Evolutionary conservation across 306 rosid species (phyloP).

Genomic region (Quercus bicolor): DNA sequence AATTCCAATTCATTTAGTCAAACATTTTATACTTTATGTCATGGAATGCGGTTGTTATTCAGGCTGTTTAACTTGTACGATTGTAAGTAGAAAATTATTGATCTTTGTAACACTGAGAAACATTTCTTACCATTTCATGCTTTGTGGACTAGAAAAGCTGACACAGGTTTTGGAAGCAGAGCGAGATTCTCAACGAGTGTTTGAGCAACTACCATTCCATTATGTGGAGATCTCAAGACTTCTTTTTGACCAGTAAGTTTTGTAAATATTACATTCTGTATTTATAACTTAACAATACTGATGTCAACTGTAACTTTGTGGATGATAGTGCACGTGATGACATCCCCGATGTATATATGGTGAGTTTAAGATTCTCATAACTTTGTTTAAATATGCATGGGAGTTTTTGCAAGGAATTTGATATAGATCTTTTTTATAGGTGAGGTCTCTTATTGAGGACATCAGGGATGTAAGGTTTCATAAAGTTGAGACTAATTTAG

Average conservation of each 20-base stretch:
- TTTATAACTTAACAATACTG: slow-evolving; percentile 4
- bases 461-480: slow-evolving; percentile 89
- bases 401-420: slow-evolving; percentile 13
- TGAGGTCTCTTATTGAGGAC: slow-evolving; percentile 90
- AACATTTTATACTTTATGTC: too few species aligned
- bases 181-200: slow-evolving; percentile 81
- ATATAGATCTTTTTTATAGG: slow-evolving; percentile 39
- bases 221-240: slow-evolving; percentile 87
- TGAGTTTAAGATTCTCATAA: slow-evolving; percentile 42
- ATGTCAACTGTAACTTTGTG: slow-evolving; percentile 19
- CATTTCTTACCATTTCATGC: slow-evolving; percentile 15
- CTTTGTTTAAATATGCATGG: slow-evolving; percentile 10
- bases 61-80: too few species aligned
- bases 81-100: background rate
- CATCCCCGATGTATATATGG: slow-evolving; percentile 74
- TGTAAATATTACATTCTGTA: slow-evolving; percentile 12
- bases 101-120: background rate
- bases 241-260: slow-evolving; percentile 72
- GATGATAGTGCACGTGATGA: slow-evolving; percentile 73
- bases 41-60: too few species aligned
- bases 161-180: slow-evolving; percentile 84
- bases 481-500: slow-evolving; percentile 86
- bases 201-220: slow-evolving; percentile 85
- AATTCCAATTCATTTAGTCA: too few species aligned
- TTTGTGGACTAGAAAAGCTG: slow-evolving; percentile 64